A percentile compares a stretch with the other conserved stretches of the same genome.
Conservation (phyloP, 1,139 yeast genomes). For the Taphrina flavorubra region DNA sequence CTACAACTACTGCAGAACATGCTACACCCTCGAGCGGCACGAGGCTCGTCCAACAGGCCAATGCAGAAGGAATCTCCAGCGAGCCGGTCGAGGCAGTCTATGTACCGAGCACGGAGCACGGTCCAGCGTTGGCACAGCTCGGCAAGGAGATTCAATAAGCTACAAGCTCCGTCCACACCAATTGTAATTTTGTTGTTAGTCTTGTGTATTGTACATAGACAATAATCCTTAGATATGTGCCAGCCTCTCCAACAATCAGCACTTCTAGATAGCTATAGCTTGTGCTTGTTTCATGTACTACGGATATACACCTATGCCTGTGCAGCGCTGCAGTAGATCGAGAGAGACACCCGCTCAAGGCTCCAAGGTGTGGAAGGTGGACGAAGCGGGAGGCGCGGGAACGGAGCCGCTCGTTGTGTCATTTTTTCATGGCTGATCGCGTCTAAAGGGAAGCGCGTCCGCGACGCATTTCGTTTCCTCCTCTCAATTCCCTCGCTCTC, state of each 20-base stretch:
- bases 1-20: background rate
- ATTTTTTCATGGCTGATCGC: slow-evolving; percentile 19
- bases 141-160: slow-evolving; percentile 10
- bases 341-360: too few relatives aligned
- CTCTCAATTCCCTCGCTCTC: background rate
- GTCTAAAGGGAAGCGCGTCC: slow-evolving; percentile 30
- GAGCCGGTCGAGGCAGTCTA: slow-evolving; percentile 34
- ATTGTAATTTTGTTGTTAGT: background rate
- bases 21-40: slow-evolving; percentile 7
- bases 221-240: too few relatives aligned
- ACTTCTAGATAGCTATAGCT: too few relatives aligned
- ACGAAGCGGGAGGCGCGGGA: slow-evolving; percentile 4
- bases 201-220: background rate
- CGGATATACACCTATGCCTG: too few relatives aligned
- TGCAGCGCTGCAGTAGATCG: too few relatives aligned
- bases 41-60: slow-evolving; percentile 3
- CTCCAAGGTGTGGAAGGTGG: background rate
- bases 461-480: slow-evolving; percentile 21
- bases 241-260: too few relatives aligned
- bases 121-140: slow-evolving; percentile 1
- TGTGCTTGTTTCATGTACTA: too few relatives aligned
- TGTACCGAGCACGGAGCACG: slow-evolving; percentile 14
- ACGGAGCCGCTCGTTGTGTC: slow-evolving; percentile 6
- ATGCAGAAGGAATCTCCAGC: slow-evolving; percentile 4
- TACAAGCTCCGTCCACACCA: background rate